A percentile compares a stretch with the other conserved stretches of the same genome.
Evolutionary conservation across 176 grass and related monocot genomes (phyloP).

Genomic region (Oryza punctata): DNA sequence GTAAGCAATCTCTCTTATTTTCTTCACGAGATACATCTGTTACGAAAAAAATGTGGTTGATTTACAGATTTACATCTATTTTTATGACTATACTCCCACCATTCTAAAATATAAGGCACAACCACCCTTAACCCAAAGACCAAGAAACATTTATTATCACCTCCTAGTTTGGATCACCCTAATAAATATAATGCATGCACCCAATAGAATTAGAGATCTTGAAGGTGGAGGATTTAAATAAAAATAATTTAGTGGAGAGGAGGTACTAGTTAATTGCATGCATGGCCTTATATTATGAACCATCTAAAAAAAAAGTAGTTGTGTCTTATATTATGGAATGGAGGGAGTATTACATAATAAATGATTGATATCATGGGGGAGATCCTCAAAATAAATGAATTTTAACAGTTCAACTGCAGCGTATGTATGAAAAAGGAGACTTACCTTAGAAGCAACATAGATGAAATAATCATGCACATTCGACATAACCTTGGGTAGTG

Average conservation of each 20-base stretch:
- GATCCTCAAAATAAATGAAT: constrained; percentile 1
- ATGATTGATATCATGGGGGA: not conserved
- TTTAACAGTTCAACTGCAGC: not conserved
- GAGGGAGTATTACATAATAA: not conserved
- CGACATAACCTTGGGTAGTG: constrained; percentile 87
- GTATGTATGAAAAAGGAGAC: not conserved
- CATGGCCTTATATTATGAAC: too few relatives aligned
- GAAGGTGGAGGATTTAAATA: too few relatives aligned
- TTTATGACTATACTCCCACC: not conserved
- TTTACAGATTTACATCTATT: constrained; percentile 20
- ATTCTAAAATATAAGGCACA: too few relatives aligned
- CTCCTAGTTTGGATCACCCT: too few relatives aligned
- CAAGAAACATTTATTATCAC: too few relatives aligned
- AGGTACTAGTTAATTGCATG: too few relatives aligned
- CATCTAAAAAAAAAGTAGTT: too few relatives aligned
- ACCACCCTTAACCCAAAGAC: too few relatives aligned
- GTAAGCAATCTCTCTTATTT: not conserved
- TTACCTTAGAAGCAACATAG: constrained; percentile 94
- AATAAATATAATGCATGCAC: too few relatives aligned
- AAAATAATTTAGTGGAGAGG: too few relatives aligned
- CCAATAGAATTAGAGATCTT: too few relatives aligned
- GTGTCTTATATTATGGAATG: too few relatives aligned
- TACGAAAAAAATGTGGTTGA: not conserved
- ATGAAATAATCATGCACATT: constrained; percentile 98
- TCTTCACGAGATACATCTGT: not conserved